phyloP scores from a whole-genome alignment of 805 yeast species.

The Diddensiella transvaalensis region DNA sequence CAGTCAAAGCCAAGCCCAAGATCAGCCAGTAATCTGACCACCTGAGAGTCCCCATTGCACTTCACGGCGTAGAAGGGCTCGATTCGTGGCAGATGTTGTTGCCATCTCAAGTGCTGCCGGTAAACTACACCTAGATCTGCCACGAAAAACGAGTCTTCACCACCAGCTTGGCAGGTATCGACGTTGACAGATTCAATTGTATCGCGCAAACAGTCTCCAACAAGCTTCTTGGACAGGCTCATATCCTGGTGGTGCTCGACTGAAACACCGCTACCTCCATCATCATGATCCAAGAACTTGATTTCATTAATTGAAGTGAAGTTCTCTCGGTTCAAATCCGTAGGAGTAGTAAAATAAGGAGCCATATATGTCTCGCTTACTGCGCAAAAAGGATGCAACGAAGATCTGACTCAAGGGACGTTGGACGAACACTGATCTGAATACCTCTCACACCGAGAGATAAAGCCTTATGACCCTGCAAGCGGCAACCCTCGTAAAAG shows the following conservation, averaged over 20 bases:
- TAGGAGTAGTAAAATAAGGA: neutral
- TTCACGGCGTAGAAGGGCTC: conserved; percentile 93
- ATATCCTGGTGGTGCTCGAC: neutral
- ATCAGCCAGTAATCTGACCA: conserved; percentile 53
- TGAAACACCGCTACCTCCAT: neutral
- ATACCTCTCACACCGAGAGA: conserved; percentile 26
- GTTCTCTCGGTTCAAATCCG: too few relatives aligned
- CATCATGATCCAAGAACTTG: neutral
- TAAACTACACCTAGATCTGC: conserved; percentile 76
- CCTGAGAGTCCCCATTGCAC: conserved; percentile 72
- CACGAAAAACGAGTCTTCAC: conserved; percentile 82
- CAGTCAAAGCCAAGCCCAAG: conserved; percentile 85
- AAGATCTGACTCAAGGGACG: too few relatives aligned
- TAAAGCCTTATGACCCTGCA: conserved; percentile 20
- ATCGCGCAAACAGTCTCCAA: conserved; percentile 22
- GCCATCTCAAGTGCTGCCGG: conserved; percentile 65
- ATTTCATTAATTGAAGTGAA: neutral
- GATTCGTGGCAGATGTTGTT: conserved; percentile 59
- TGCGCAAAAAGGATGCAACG: too few relatives aligned
- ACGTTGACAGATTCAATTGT: conserved; percentile 42
- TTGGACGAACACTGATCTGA: conserved; percentile 18
- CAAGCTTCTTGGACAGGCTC: conserved; percentile 10
- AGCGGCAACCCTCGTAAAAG: conserved; percentile 33
- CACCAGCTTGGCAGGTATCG: conserved; percentile 65
- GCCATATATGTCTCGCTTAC: too few relatives aligned